Evolutionary conservation across 306 rosid species (phyloP), one percentile per base, ranked within the genome.

Genomic region (Hippophae rhamnoides): DNA sequence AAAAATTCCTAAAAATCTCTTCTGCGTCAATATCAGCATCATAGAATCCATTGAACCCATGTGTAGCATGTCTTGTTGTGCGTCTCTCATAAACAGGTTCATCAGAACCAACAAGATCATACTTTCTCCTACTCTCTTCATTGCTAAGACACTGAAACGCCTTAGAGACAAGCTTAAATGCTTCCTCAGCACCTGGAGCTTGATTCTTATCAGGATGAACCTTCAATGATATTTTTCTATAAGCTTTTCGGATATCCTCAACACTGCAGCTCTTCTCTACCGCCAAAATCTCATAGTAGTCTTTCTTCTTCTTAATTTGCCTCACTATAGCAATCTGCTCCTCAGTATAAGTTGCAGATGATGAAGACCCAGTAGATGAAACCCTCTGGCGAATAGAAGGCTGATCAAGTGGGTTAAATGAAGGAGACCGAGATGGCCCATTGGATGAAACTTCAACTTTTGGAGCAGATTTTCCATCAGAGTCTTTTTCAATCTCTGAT

Each of bases 161-260:
- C 77, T 87, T 92, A 0, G 98, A 92, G 4, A 92, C 96, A 0
- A 82, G 59, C 74, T 92, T 92, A 50, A 92, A 92, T 1, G 96
- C 96, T 52, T 92, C 98, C 71, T 92, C 98, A 0, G 96, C 86
- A 0, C 95, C 96, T 0, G 95, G 95, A 7, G 98, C 95, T 43
- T 79, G 79, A 77, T 92, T 92, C 84, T 92, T 92, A 54, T 92
- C 98, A 0, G 98, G 98, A 72, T 92, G 98, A 58, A 92, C 96
- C 86, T 87, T 92, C 69, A 87, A 76, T 4, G 98, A 92, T 13
- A 92, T 77, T 57, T 92, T 87, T 61, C 93, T 72, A 12, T 92
- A 92, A 0, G 96, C 81, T 63, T 88, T 92, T 18, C 95, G 70
- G 23, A 92, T 86, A 49, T 92, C 99, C 64, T 88, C 95, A 1